Base-by-base conservation (phyloP, 768 basidiomycete species). In the Tephrocybe sp. region DNA sequence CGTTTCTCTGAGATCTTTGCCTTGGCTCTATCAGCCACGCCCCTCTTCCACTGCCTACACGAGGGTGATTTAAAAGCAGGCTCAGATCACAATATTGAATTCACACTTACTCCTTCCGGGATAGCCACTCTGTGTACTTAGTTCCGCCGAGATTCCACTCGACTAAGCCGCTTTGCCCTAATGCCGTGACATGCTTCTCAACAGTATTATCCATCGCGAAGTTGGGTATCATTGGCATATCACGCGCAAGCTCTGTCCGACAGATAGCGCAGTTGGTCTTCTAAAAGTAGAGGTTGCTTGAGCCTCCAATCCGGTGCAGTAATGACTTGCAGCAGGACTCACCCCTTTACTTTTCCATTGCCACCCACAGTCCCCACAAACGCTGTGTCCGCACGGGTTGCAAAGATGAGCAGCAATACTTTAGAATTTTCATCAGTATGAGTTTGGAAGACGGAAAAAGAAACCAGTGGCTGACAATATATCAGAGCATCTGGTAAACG, bases 331-430 rank as follows among this genome's bases (percentile, higher is more conserved):
- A 42, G 26, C 26, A 22, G 27, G 21, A 60, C 77, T 36, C 51
- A 84, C 86, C 47, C 77, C 80, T 58, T 75, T 71, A 32, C 60
- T 57, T 44, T 80, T 68, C 87, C 87, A 89, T 49, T 71, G 64
- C 66, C 77, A 73, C 9, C 78, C 79, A 59, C 88, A 90, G 34
- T 79, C 74, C 7, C 83, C 88, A 50, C 88, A 90, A 52, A 77
- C 78, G 21, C 79, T 82, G 60, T 90, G 88, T 11, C 88, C 88
- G 57, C 88, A 90, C 2, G 87, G 85, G 59, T 82, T 86, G 19
- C 78, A 74, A 22, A 82, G 53, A 60, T 89, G 82, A 3, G 85
- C 72, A 26, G 75, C 78, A 27, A 78, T 83, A 47, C 87, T 88
- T 52, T 12, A 47, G 21, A 25, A 34, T n/a, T 35, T 27, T 45